These are phyloP conservation scores for Podosphaera xanthii DNA, from an alignment of 2,329 filamentous ascomycete species.

Conservation along the genomic window DNA sequence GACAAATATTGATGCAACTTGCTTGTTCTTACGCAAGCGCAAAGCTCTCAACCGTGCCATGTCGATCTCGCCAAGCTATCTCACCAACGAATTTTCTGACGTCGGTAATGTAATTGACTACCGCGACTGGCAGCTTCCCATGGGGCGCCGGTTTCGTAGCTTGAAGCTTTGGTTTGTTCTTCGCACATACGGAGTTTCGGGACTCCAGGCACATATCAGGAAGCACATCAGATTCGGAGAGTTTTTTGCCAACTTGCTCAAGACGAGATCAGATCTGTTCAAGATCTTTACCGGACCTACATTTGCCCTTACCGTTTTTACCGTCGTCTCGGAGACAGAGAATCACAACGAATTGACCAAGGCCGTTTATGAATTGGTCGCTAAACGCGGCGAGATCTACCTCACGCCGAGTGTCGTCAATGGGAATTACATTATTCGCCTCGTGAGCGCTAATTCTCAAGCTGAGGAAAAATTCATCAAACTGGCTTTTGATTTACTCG, in stretches of 20 bases:
- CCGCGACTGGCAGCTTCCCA: constrained; percentile 89
- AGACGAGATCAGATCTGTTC: constrained; percentile 43
- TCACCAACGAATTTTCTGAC: constrained; percentile 62
- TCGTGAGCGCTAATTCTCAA: constrained; percentile 49
- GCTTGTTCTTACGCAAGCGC: constrained; percentile 56
- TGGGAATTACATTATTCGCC: constrained; percentile 54
- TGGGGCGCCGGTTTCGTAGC: constrained; percentile 68
- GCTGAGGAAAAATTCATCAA: constrained; percentile 52
- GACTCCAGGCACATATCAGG: constrained; percentile 50
- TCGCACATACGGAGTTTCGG: constrained; percentile 55
- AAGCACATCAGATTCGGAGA: constrained; percentile 48
- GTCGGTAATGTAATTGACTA: constrained; percentile 78
- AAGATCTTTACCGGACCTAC: constrained; percentile 48
- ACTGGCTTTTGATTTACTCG: constrained; percentile 51
- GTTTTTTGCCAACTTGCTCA: constrained; percentile 39
- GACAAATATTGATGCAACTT: constrained; percentile 73
- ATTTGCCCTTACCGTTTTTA: constrained; percentile 62
- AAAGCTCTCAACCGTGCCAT: constrained; percentile 58
- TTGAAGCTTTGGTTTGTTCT: constrained; percentile 94
- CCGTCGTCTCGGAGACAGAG: constrained; percentile 25
- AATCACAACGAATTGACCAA: constrained; percentile 38
- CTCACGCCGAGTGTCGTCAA: constrained; percentile 56
- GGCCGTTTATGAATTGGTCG: constrained; percentile 52
- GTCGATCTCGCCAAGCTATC: constrained; percentile 57
- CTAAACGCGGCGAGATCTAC: constrained; percentile 55